Base-by-base conservation (phyloP, 768 basidiomycete genomes). In the Amanita thiersii region DNA sequence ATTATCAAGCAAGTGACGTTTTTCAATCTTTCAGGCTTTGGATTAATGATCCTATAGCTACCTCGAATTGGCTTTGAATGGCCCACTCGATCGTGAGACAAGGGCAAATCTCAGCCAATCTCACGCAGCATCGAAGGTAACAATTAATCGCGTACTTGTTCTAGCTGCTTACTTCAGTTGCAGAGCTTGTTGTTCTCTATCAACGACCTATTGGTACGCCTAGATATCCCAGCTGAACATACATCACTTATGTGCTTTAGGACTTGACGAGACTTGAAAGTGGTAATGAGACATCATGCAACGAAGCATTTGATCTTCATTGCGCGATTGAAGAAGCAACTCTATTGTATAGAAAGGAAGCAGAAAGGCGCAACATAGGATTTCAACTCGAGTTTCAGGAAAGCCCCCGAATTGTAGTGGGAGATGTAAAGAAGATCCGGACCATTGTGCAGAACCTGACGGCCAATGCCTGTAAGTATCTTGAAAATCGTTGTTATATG, bases 381-480 rank as follows among this genome's bases (percentile, higher is more conserved):
- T 88, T 89, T 56, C 52, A 60, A 2, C 56, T 87, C 17, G 70
- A 80, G 44, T 61, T 81, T 4, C 56, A 62, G 6, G 62, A 64
- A 3, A 72, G 75, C 26, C 81, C 84, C 0, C 65, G 56, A n/a
- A 60, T 60, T 7, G 78, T 89, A 1, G 59, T 89, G 20, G 86
- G 86, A 2, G 86, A 89, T 57, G 62, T 70, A 10, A 76, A 70
- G 50, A 86, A 86, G 59, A 80, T 89, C 42, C 69, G 74, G 44
- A 85, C 83, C 1, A 78, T 87, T 17, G 73, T 89, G 0, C 79
- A 83, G 30, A 89, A 89, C 53, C 57, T 88, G 30, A 81, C 80
- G 6, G 84, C 80, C 0, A 88, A 90, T 52, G 75, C 84, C 26
- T 57, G 82, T 83, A 52, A 30, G 78, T 51, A 10, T 19, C 23